Percentiles rank a stretch among this genome's conserved stretches.
Conservation (phyloP, 805 yeast species). For the Candida verbasci region DNA sequence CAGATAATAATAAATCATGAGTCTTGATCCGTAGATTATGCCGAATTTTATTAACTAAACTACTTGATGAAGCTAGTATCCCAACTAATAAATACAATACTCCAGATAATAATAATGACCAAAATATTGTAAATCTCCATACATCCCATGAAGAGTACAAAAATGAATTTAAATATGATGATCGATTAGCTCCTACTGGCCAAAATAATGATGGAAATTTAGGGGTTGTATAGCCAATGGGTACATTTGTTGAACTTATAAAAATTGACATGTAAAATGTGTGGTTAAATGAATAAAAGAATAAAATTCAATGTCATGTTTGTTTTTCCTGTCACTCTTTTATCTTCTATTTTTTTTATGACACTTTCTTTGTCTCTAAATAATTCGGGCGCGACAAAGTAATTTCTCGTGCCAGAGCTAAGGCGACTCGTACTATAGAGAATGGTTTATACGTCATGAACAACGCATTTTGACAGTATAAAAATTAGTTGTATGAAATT, state of each 20-base stretch:
- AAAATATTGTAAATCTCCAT: conserved; percentile 76
- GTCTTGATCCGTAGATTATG: conserved; percentile 8
- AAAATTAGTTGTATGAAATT: too few relatives aligned
- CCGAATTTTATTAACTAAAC: conserved; percentile 18
- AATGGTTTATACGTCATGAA: too few relatives aligned
- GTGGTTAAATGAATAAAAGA: not conserved
- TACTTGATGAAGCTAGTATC: conserved; percentile 42
- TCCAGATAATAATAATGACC: conserved; percentile 71
- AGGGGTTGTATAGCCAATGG: conserved; percentile 81
- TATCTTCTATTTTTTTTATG: not conserved
- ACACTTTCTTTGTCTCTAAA: too few relatives aligned
- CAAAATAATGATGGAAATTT: conserved; percentile 74
- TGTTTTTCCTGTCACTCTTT: not conserved
- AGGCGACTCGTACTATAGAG: too few relatives aligned
- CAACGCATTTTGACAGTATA: too few relatives aligned
- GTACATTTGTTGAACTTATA: conserved; percentile 47
- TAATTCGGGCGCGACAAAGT: too few relatives aligned
- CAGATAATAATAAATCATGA: not conserved
- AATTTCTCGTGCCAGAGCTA: too few relatives aligned
- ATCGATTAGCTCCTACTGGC: conserved; percentile 48
- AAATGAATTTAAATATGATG: conserved; percentile 44
- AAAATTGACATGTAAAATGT: conserved; percentile 18
- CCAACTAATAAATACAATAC: conserved; percentile 67
- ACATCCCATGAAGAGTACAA: conserved; percentile 69
- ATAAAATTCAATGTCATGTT: not conserved